phyloP scores from a whole-genome alignment of 139 green algal genomes.

The Raphidocelis subcapitata region DNA sequence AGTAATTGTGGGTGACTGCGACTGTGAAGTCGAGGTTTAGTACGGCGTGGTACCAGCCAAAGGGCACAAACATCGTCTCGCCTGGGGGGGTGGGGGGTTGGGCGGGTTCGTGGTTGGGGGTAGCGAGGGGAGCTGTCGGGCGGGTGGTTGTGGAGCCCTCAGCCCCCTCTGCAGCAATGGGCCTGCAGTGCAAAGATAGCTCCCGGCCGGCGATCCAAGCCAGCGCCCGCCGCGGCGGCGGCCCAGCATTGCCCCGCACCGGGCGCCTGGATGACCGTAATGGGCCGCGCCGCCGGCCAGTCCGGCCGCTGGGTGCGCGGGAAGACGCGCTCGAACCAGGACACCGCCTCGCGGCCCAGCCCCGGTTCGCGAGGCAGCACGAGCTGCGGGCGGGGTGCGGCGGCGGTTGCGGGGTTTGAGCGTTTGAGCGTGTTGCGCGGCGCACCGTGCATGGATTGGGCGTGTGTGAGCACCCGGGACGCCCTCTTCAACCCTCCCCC shows the following conservation, averaged over 20 bases:
- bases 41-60: slow-evolving; percentile 89
- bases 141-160: too few species aligned
- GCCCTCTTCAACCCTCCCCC: too few species aligned
- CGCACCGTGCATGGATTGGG: too few species aligned
- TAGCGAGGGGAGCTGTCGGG: too few species aligned
- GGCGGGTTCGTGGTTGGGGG: slow-evolving; percentile 27
- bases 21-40: slow-evolving; percentile 85
- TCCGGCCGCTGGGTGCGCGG: slow-evolving; percentile 48
- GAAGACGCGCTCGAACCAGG: slow-evolving; percentile 78
- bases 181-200: too few species aligned
- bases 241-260: slow-evolving; percentile 77
- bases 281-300: slow-evolving; percentile 53
- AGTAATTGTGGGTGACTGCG: slow-evolving; percentile 89
- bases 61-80: slow-evolving; percentile 87
- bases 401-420: neutral
- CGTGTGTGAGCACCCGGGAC: too few species aligned
- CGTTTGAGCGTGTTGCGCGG: too few species aligned
- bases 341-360: slow-evolving; percentile 73
- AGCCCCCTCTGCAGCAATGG: too few species aligned
- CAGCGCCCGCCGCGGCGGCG: slow-evolving; percentile 79
- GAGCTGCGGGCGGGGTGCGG: slow-evolving; percentile 18
- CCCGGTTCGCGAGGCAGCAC: slow-evolving; percentile 65
- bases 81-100: slow-evolving; percentile 46
- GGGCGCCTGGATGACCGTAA: slow-evolving; percentile 67
- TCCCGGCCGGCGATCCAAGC: too few species aligned